These are phyloP conservation scores for Chlorella sp. DNA, from an alignment of 139 green algal species.

Conservation along the genomic window DNA sequence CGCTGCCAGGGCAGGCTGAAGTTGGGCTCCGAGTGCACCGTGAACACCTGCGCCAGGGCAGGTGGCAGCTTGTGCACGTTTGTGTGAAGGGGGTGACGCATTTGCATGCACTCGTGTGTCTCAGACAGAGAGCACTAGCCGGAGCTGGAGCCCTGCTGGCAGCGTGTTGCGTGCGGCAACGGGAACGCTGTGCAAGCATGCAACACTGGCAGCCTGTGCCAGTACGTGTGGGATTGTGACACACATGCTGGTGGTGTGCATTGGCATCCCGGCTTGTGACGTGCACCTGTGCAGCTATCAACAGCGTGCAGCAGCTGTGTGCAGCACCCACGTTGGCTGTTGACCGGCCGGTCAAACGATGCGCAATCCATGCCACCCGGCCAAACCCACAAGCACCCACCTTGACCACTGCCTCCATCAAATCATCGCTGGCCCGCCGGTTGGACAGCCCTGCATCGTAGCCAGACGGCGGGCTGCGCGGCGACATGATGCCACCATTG, in stretches of 20 bases:
- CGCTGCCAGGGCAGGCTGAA: slow-evolving; percentile 96
- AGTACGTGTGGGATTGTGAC: too few relatives aligned
- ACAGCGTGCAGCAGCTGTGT: too few relatives aligned
- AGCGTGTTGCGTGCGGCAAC: background rate
- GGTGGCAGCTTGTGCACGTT: background rate
- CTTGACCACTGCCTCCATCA: slow-evolving; percentile 79
- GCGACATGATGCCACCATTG: background rate
- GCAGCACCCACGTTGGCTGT: too few relatives aligned
- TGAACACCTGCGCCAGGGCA: slow-evolving; percentile 48
- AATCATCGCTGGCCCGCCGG: background rate
- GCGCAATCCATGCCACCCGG: background rate
- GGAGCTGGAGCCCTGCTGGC: background rate
- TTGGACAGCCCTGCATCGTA: background rate
- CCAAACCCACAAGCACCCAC: background rate
- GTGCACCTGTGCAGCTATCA: too few relatives aligned
- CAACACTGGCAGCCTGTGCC: too few relatives aligned
- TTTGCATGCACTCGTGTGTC: too few relatives aligned
- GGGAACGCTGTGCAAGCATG: background rate
- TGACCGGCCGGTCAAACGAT: too few relatives aligned
- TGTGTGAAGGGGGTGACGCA: background rate
- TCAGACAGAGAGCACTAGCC: background rate
- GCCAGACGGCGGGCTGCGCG: background rate
- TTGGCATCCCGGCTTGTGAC: too few relatives aligned
- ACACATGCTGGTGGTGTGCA: too few relatives aligned
- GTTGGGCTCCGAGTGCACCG: slow-evolving; percentile 86